phyloP scores from a whole-genome alignment of 1,139 yeast species.

The Candida tropicalis region DNA sequence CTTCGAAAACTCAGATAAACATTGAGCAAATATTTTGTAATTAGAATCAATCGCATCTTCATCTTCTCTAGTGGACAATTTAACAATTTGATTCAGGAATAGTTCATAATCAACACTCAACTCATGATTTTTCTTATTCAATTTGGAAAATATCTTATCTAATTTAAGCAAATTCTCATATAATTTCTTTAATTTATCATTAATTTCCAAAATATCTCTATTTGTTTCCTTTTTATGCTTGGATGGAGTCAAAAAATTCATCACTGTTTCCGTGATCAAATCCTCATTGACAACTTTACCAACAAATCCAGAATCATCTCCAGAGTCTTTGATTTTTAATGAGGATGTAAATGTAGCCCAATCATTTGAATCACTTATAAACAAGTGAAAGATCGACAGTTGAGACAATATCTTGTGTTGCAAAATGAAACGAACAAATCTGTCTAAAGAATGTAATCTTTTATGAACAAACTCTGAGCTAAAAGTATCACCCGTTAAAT shows the following conservation, averaged over 20 bases:
- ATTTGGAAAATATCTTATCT: slow-evolving; percentile 75
- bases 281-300: slow-evolving; percentile 58
- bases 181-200: slow-evolving; percentile 77
- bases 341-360: slow-evolving; percentile 82
- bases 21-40: slow-evolving; percentile 43
- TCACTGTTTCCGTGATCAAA: slow-evolving; percentile 77
- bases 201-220: slow-evolving; percentile 81
- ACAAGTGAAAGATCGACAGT: slow-evolving; percentile 73
- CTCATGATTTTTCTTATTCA: slow-evolving; percentile 73
- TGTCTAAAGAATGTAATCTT: slow-evolving; percentile 79
- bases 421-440: slow-evolving; percentile 74
- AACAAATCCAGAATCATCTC: slow-evolving; percentile 27
- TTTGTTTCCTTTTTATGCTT: slow-evolving; percentile 66
- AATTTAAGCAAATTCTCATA: slow-evolving; percentile 81
- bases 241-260: slow-evolving; percentile 88
- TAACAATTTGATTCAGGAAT: slow-evolving; percentile 69
- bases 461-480: slow-evolving; percentile 78
- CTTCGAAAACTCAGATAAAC: slow-evolving; percentile 52
- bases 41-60: slow-evolving; percentile 27
- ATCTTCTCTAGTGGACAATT: slow-evolving; percentile 51
- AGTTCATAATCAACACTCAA: slow-evolving; percentile 72
- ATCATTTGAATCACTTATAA: slow-evolving; percentile 73
- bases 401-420: slow-evolving; percentile 72
- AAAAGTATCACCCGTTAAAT: slow-evolving; percentile 92
- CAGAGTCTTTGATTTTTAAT: slow-evolving; percentile 42